These are phyloP conservation scores for Zygosaccharomyces bailii DNA, from an alignment of 805 yeast species.

Conservation along the genomic window DNA sequence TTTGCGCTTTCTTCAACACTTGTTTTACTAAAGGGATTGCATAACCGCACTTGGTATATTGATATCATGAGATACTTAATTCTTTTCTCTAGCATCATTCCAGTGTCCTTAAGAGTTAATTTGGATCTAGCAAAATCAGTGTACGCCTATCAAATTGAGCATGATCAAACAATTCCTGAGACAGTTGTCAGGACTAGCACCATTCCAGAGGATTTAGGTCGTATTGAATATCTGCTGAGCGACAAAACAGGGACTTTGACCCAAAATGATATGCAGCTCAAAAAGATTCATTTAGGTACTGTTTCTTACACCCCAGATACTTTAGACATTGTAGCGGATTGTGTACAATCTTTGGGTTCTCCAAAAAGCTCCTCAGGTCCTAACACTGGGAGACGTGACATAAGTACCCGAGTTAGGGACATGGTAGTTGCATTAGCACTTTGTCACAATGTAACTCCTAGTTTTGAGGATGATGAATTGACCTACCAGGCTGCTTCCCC, in stretches of 20 bases:
- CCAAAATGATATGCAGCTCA: constrained; percentile 96
- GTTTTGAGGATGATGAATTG: constrained; percentile 68
- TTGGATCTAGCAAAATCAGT: constrained; percentile 94
- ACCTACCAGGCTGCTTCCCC: constrained; percentile 98
- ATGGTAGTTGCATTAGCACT: constrained; percentile 77
- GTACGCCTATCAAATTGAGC: constrained; percentile 92
- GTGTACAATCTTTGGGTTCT: constrained; percentile 42
- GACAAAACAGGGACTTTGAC: constrained; percentile 98
- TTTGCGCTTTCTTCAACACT: constrained; percentile 70
- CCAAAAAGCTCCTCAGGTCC: constrained; percentile 17
- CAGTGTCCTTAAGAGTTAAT: constrained; percentile 92
- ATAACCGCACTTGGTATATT: constrained; percentile 71
- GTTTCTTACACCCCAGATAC: constrained; percentile 91
- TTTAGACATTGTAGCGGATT: constrained; percentile 79
- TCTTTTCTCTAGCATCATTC: constrained; percentile 90
- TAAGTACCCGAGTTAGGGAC: constrained; percentile 74
- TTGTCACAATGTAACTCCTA: constrained; percentile 98
- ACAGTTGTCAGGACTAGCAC: constrained; percentile 96
- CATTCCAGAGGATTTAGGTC: constrained; percentile 95
- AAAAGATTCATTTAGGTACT: constrained; percentile 86
- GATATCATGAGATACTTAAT: constrained; percentile 88
- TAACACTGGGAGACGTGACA: constrained; percentile 55
- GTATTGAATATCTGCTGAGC: constrained; percentile 86
- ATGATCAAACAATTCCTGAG: constrained; percentile 72
- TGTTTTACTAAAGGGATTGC: constrained; percentile 78